Percentiles rank a stretch among this genome's conserved stretches.
Evolutionary conservation across 202 grass and related monocot genomes (phyloP).

Genomic region (Schoenoplectus tabernaemontani): DNA sequence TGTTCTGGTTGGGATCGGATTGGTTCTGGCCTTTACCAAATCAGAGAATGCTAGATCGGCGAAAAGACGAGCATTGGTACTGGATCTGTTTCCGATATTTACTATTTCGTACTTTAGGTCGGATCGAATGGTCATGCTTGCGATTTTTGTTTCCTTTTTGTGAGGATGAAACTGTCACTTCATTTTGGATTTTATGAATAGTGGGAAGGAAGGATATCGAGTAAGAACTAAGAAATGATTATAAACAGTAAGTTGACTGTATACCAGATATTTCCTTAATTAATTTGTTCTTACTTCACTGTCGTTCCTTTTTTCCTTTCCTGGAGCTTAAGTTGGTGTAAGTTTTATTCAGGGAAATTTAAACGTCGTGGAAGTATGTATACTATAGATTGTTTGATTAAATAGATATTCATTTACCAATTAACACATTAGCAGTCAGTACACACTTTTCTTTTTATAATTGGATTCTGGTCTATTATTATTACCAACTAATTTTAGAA

Average conservation of each 20-base stretch:
- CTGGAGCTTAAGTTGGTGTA: no score
- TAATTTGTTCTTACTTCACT: no score
- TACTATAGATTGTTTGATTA: background rate
- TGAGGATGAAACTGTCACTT: background rate
- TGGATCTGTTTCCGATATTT: background rate
- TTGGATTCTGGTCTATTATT: background rate
- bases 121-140: no score
- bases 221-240: background rate
- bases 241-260: background rate
- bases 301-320: no score
- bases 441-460: background rate
- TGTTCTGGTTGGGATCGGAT: conserved; percentile 45
- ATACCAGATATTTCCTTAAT: background rate
- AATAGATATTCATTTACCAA: background rate
- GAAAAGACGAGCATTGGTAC: conserved; percentile 50
- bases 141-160: background rate
- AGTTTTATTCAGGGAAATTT: no score
- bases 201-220: background rate
- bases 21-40: conserved; percentile 60
- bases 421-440: background rate
- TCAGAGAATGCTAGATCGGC: conserved; percentile 49
- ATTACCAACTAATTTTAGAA: background rate
- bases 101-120: background rate
- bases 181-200: background rate
- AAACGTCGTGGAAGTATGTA: no score